phyloP scores from a whole-genome alignment of 2,329 filamentous ascomycete species.

The Juglanconis juglandina region DNA sequence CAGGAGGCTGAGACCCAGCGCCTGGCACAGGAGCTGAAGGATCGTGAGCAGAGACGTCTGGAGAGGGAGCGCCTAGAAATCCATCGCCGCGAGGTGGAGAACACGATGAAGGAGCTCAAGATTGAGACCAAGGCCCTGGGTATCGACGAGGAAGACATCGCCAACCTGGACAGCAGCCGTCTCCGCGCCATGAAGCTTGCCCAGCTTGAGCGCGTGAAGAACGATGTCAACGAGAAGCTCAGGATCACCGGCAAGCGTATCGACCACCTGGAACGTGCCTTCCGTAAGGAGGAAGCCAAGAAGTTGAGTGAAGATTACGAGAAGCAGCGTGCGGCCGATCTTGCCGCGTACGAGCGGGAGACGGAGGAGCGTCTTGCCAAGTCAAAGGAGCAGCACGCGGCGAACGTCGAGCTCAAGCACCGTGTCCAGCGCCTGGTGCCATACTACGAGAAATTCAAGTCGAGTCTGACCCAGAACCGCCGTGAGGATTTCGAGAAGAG shows the following conservation, averaged over 20 bases:
- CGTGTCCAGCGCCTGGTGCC: conserved; percentile 80
- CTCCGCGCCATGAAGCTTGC: conserved; percentile 93
- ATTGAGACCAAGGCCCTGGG: conserved; percentile 72
- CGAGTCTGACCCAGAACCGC: conserved; percentile 78
- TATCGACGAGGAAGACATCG: conserved; percentile 76
- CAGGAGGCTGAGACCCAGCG: conserved; percentile 87
- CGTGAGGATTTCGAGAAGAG: conserved; percentile 95
- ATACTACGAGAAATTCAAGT: conserved; percentile 79
- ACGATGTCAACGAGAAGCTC: conserved; percentile 85
- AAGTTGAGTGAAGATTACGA: conserved; percentile 85
- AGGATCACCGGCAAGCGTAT: conserved; percentile 91
- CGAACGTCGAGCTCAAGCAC: conserved; percentile 89
- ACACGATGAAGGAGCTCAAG: conserved; percentile 87
- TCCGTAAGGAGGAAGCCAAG: conserved; percentile 92
- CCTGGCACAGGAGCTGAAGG: conserved; percentile 85
- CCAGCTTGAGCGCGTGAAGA: conserved; percentile 97
- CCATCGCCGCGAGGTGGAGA: conserved; percentile 89
- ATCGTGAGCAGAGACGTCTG: conserved; percentile 81
- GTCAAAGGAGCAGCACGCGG: conserved; percentile 83
- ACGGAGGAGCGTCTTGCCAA: conserved; percentile 77
- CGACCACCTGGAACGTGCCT: conserved; percentile 94
- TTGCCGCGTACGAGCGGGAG: conserved; percentile 73
- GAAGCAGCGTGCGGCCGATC: conserved; percentile 73
- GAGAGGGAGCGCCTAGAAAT: conserved; percentile 87
- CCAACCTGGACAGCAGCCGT: conserved; percentile 82